phyloP scores from a whole-genome alignment of 2,329 filamentous ascomycete species.

The Chaetomium olivaceum region DNA sequence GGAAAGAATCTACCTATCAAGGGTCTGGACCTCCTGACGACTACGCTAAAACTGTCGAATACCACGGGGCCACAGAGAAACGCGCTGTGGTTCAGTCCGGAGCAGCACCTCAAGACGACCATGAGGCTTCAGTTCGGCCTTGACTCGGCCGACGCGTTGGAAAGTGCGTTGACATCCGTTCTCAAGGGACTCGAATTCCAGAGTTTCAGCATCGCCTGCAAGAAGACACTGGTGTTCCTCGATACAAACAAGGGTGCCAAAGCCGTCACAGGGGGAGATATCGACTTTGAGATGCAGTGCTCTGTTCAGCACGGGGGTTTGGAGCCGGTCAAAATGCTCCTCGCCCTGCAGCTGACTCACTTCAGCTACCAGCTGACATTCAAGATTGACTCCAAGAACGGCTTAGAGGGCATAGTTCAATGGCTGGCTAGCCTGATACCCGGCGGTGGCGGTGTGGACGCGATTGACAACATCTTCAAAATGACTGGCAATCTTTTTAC shows the following conservation, averaged over 20 bases:
- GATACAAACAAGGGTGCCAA: neutral
- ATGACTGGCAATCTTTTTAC: too few relatives aligned
- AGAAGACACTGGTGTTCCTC: neutral
- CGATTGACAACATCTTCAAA: too few relatives aligned
- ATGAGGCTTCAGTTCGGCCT: conserved; percentile 7
- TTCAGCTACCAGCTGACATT: too few relatives aligned
- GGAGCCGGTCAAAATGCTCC: too few relatives aligned
- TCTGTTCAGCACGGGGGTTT: too few relatives aligned
- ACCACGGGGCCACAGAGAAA: neutral
- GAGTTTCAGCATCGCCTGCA: conserved; percentile 2
- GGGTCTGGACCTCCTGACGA: neutral
- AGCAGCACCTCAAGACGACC: conserved; percentile 5
- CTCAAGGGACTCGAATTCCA: conserved; percentile 3
- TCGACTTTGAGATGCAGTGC: too few relatives aligned
- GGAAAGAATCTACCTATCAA: neutral
- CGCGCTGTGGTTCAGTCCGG: conserved; percentile 9
- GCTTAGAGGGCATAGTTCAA: too few relatives aligned
- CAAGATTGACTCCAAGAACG: too few relatives aligned
- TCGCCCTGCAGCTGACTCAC: too few relatives aligned
- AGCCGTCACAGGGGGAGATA: neutral
- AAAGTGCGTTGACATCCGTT: neutral
- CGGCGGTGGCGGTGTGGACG: too few relatives aligned
- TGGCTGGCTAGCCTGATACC: too few relatives aligned
- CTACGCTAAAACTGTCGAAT: neutral
- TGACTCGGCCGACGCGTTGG: neutral